A percentile compares a stretch with the other conserved stretches of the same genome.
These are phyloP conservation scores for Candida pseudocylindracea DNA, from an alignment of 1,139 yeast species.

Conservation along the genomic window DNA sequence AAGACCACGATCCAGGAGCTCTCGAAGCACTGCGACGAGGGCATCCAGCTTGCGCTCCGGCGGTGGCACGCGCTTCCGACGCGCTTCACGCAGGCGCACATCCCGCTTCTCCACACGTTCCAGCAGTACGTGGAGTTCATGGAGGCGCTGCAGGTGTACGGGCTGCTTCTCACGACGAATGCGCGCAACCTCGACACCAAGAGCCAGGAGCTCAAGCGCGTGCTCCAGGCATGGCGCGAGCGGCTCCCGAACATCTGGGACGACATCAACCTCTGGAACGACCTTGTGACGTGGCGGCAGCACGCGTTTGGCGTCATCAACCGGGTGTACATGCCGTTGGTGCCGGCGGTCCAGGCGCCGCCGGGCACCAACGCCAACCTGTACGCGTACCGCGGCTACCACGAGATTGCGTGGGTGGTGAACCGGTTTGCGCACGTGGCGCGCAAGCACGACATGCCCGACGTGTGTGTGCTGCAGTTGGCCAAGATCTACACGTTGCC, in stretches of 20 bases:
- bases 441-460: conserved; percentile 89
- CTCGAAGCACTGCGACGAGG: conserved; percentile 80
- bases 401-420: conserved; percentile 98
- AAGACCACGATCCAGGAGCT: conserved; percentile 65
- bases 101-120: conserved; percentile 78
- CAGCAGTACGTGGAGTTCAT: conserved; percentile 95
- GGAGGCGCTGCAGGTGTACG: conserved; percentile 92
- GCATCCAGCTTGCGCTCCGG: conserved; percentile 76
- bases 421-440: conserved; percentile 98
- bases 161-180: conserved; percentile 72
- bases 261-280: conserved; percentile 95
- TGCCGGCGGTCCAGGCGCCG: conserved; percentile 65
- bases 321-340: conserved; percentile 80
- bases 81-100: conserved; percentile 65
- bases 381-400: conserved; percentile 92
- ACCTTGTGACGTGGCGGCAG: conserved; percentile 93
- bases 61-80: conserved; percentile 87
- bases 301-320: conserved; percentile 96
- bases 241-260: conserved; percentile 94
- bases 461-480: conserved; percentile 82
- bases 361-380: conserved; percentile 65
- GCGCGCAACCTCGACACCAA: conserved; percentile 83
- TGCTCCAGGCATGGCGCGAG: conserved; percentile 94
- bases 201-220: conserved; percentile 85
- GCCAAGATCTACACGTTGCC: conserved; percentile 91